Evolutionary conservation across 1,284 basidiomycete species (phyloP).

Genomic region (Marasmius fiardii): DNA sequence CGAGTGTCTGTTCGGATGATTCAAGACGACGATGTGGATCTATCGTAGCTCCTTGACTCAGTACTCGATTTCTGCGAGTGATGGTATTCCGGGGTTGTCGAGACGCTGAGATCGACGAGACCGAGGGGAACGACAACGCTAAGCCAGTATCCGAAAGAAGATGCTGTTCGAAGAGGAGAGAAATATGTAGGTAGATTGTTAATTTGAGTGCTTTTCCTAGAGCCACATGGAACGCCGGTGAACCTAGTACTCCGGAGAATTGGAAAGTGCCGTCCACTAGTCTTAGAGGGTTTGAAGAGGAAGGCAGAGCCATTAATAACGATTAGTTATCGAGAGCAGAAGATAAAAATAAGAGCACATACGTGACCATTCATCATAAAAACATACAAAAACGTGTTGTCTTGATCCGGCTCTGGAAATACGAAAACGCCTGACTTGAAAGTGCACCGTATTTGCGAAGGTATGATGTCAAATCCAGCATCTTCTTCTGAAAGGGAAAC

Average conservation of each 20-base stretch:
- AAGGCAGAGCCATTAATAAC: constrained; percentile 12
- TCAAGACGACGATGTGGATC: background rate
- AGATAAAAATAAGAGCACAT: constrained; percentile 16
- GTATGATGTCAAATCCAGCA: constrained; percentile 37
- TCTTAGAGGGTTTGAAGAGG: constrained; percentile 20
- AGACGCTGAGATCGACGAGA: constrained; percentile 24
- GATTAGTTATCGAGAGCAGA: constrained; percentile 7
- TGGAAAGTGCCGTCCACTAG: constrained; percentile 59
- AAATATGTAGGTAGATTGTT: constrained; percentile 53
- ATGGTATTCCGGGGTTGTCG: constrained; percentile 10
- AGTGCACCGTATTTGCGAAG: constrained; percentile 37
- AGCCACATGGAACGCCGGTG: constrained; percentile 37
- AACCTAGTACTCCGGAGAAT: constrained; percentile 40
- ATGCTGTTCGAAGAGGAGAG: constrained; percentile 59
- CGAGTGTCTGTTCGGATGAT: background rate
- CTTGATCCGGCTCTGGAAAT: constrained; percentile 32
- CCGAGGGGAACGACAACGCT: constrained; percentile 37
- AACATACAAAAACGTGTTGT: constrained; percentile 38
- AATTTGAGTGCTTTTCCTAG: constrained; percentile 50
- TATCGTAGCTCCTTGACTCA: background rate
- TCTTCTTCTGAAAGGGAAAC: constrained; percentile 31
- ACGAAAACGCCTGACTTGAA: constrained; percentile 42
- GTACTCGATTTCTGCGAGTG: background rate
- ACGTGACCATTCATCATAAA: constrained; percentile 50
- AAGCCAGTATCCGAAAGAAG: constrained; percentile 50